Conservation (phyloP, 2,329 filamentous ascomycete genomes). For the Atkinsonella hypoxylon region DNA sequence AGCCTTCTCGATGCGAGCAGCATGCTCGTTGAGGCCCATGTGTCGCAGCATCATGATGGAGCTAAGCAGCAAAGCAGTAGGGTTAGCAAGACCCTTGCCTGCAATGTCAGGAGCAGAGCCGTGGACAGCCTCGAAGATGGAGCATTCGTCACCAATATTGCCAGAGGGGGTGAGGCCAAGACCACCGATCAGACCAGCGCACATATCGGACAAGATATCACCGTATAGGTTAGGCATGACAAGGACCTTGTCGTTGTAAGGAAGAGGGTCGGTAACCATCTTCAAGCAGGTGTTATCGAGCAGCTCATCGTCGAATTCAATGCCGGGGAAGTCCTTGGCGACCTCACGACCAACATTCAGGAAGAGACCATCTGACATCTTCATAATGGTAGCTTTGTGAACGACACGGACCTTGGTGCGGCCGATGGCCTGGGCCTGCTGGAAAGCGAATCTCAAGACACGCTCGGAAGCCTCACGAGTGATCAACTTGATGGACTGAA, state of each 20-base stretch:
- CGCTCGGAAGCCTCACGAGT: conserved; percentile 89
- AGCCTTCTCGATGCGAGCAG: conserved; percentile 79
- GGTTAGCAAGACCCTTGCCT: conserved; percentile 92
- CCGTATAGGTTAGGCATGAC: conserved; percentile 98
- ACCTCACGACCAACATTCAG: conserved; percentile 75
- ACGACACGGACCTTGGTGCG: conserved; percentile 95
- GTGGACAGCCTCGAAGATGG: conserved; percentile 99
- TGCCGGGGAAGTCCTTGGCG: conserved; percentile 86
- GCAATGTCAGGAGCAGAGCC: conserved; percentile 94
- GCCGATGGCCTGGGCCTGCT: conserved; percentile 87
- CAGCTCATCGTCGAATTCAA: conserved; percentile 95
- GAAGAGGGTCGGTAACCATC: conserved; percentile 90
- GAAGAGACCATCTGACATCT: conserved; percentile 99
- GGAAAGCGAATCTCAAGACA: conserved; percentile 94
- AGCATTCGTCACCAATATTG: conserved; percentile 98
- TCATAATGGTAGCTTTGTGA: conserved; percentile 99
- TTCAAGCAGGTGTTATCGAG: conserved; percentile 99
- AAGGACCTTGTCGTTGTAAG: conserved; percentile 98
- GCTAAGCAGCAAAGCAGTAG: conserved; percentile 85
- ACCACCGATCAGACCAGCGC: conserved; percentile 94
- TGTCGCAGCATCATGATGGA: conserved; percentile 99
- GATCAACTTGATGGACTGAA: conserved; percentile 99
- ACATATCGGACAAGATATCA: conserved; percentile 99
- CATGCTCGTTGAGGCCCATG: conserved; percentile 82
- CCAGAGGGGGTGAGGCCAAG: conserved; percentile 93